Evolutionary conservation across 2,329 filamentous ascomycete genomes (phyloP).

Genomic region (Botrytis medusae): DNA sequence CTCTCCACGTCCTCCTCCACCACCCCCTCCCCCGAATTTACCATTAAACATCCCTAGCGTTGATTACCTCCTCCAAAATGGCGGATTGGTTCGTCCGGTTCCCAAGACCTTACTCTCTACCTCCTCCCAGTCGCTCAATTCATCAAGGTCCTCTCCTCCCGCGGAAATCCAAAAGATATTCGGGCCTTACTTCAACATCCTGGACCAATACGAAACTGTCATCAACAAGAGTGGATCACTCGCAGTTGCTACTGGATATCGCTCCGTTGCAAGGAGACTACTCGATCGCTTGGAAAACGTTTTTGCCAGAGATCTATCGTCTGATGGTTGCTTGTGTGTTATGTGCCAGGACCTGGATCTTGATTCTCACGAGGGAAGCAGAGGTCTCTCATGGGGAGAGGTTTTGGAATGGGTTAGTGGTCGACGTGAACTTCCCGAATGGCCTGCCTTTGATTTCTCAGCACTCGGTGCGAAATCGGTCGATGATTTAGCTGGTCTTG

Average conservation of each 20-base stretch:
- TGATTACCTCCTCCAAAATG: slow-evolving; percentile 89
- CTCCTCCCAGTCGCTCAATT: slow-evolving; percentile 50
- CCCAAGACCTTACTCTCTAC: slow-evolving; percentile 69
- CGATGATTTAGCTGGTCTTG: slow-evolving; percentile 55
- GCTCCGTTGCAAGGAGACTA: slow-evolving; percentile 85
- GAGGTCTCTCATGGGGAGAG: slow-evolving; percentile 89
- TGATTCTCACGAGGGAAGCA: slow-evolving; percentile 47
- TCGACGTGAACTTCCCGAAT: slow-evolving; percentile 77
- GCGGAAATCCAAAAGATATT: slow-evolving; percentile 74
- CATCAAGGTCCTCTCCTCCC: slow-evolving; percentile 39
- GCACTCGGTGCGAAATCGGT: slow-evolving; percentile 60
- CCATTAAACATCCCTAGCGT: slow-evolving; percentile 74
- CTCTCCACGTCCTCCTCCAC: slow-evolving; percentile 62
- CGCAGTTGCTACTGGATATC: slow-evolving; percentile 92
- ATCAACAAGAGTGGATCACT: slow-evolving; percentile 82
- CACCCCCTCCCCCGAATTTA: slow-evolving; percentile 59
- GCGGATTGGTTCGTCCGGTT: slow-evolving; percentile 70
- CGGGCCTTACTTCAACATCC: slow-evolving; percentile 74
- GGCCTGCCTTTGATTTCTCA: slow-evolving; percentile 82
- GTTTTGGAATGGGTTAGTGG: slow-evolving; percentile 91
- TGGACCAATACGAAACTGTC: slow-evolving; percentile 84
- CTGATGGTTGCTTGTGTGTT: slow-evolving; percentile 79
- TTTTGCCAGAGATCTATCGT: slow-evolving; percentile 87
- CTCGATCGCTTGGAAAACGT: slow-evolving; percentile 91
- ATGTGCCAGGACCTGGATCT: slow-evolving; percentile 68